Evolutionary conservation across 2,329 filamentous ascomycete genomes (phyloP).

Genomic region (Truncatella angustata): DNA sequence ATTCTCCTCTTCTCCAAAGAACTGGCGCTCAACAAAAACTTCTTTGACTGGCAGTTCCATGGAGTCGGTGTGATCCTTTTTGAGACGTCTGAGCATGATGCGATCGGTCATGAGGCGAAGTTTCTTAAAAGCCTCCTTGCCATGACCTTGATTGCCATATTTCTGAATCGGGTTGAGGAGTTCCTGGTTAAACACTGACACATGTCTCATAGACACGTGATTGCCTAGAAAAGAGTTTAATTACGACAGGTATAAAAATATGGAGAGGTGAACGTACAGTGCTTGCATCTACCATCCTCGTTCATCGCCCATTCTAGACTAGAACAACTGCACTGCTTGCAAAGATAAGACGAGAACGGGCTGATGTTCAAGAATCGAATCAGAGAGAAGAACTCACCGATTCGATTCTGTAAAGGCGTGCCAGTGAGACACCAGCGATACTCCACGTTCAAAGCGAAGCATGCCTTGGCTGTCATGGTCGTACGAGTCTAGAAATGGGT

Average conservation of each 20-base stretch:
- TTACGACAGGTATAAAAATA: neutral
- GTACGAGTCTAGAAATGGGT: constrained; percentile 60
- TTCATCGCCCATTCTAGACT: constrained; percentile 81
- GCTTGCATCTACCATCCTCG: constrained; percentile 65
- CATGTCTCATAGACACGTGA: constrained; percentile 43
- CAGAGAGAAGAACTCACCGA: constrained; percentile 94
- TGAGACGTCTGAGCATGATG: constrained; percentile 94
- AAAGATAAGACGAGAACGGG: constrained; percentile 92
- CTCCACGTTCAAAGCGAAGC: constrained; percentile 81
- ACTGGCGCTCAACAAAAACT: constrained; percentile 87
- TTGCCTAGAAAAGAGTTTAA: constrained; percentile 21
- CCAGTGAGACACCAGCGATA: constrained; percentile 97
- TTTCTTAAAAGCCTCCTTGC: constrained; percentile 72
- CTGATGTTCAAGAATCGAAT: constrained; percentile 85
- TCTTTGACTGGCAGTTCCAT: constrained; percentile 98
- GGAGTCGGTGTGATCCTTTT: constrained; percentile 87
- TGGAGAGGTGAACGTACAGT: constrained; percentile 56
- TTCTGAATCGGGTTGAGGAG: constrained; percentile 79
- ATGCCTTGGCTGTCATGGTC: constrained; percentile 90
- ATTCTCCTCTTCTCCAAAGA: constrained; percentile 93
- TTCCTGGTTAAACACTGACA: constrained; percentile 92
- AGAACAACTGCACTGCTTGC: constrained; percentile 80
- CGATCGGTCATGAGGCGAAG: constrained; percentile 85
- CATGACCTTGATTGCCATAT: constrained; percentile 59
- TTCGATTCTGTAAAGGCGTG: constrained; percentile 93